Percentiles rank a stretch among this genome's conserved stretches.
These are phyloP conservation scores for Agroathelia rolfsii DNA, from an alignment of 1,284 basidiomycete genomes.

Conservation along the genomic window DNA sequence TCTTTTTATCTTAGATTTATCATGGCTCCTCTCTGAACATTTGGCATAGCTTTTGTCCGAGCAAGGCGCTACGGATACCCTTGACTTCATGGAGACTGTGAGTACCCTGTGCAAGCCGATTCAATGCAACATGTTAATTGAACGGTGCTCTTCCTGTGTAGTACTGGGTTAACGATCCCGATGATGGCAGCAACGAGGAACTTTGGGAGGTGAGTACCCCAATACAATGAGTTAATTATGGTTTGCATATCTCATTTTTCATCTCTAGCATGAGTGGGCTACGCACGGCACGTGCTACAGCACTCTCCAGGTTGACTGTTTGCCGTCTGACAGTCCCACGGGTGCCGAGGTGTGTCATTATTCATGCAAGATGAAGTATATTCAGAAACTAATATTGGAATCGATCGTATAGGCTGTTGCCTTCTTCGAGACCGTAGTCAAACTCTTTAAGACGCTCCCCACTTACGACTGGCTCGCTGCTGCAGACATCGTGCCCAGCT, in stretches of 20 bases:
- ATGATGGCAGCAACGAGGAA: slow-evolving; percentile 33
- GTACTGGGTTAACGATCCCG: slow-evolving; percentile 17
- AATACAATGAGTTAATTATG: not conserved
- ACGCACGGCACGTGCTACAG: slow-evolving; percentile 24
- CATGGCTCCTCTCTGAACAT: slow-evolving; percentile 17
- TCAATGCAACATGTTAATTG: not conserved
- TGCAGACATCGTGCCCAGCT: slow-evolving; percentile 28
- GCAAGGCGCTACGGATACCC: slow-evolving; percentile 17
- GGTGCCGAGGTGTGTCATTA: slow-evolving; percentile 22
- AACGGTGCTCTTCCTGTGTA: slow-evolving; percentile 13
- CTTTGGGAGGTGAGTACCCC: slow-evolving; percentile 29
- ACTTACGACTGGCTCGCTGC: slow-evolving; percentile 28
- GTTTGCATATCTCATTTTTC: not conserved
- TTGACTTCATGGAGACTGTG: slow-evolving; percentile 29
- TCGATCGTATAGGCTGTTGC: slow-evolving; percentile 32
- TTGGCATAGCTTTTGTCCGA: slow-evolving; percentile 43
- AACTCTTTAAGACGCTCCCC: slow-evolving; percentile 23
- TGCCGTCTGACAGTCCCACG: slow-evolving; percentile 12
- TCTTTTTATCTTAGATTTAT: not conserved
- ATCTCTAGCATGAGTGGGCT: slow-evolving; percentile 21
- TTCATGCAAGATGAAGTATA: slow-evolving; percentile 5
- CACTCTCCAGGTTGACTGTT: slow-evolving; percentile 20
- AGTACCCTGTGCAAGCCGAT: slow-evolving; percentile 5
- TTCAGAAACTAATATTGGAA: slow-evolving; percentile 5
- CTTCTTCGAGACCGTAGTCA: slow-evolving; percentile 25